Evolutionary conservation across 163 green algal species (phyloP).

Genomic region (Scenedesmus sp.): DNA sequence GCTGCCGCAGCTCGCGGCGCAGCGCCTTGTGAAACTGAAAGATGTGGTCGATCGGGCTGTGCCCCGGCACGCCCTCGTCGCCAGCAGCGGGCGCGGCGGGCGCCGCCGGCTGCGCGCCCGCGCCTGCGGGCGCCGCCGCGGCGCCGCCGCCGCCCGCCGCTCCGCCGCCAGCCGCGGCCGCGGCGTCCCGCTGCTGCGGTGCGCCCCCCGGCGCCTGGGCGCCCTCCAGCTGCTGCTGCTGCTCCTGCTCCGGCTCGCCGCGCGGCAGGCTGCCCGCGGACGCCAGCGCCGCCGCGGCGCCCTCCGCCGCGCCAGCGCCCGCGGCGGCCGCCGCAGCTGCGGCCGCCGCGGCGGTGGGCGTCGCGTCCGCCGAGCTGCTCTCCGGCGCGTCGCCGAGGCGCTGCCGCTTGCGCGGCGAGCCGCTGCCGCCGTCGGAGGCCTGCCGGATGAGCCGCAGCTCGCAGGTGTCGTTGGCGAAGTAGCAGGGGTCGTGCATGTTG

Average conservation of each 20-base stretch:
- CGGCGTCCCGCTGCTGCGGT: neutral
- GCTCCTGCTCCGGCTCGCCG: neutral
- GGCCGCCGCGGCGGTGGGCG: constrained; percentile 22
- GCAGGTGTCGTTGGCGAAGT: constrained; percentile 43
- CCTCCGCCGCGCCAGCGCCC: constrained; percentile 3
- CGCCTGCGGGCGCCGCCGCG: neutral
- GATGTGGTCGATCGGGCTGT: constrained; percentile 96
- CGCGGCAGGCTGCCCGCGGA: neutral
- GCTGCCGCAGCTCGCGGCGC: constrained; percentile 80
- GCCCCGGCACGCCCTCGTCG: neutral
- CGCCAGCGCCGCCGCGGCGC: neutral
- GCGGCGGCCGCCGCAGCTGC: constrained; percentile 33
- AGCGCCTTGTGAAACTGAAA: constrained; percentile 98
- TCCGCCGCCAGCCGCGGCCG: neutral
- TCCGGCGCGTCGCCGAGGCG: neutral
- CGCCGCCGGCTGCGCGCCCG: neutral
- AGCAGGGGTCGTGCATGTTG: constrained; percentile 24
- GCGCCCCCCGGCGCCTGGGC: neutral
- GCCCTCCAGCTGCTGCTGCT: constrained; percentile 9
- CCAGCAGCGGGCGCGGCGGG: neutral
- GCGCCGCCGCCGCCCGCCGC: constrained; percentile 13
- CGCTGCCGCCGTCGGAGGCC: constrained; percentile 5
- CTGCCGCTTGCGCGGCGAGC: constrained; percentile 37
- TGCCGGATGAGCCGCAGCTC: constrained; percentile 14
- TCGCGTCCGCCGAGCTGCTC: constrained; percentile 11